These are phyloP conservation scores for Amauroascus verrucosus DNA, from an alignment of 2,329 filamentous ascomycete genomes.

Conservation along the genomic window DNA sequence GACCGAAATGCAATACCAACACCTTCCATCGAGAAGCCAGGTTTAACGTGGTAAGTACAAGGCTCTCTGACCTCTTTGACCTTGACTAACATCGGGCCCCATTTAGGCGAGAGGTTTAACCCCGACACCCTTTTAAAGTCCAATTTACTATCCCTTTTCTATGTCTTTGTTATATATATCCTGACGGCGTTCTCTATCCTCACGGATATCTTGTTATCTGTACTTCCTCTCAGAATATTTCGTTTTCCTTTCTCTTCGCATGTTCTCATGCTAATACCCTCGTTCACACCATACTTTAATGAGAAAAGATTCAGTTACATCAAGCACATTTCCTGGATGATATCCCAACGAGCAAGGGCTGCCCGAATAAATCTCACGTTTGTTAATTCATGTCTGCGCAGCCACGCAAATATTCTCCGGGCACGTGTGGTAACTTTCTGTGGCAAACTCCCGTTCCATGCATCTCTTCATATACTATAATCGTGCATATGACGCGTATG, in stretches of 20 bases:
- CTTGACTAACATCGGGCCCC: not conserved
- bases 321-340: not conserved
- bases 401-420: not conserved
- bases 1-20: conserved; percentile 57
- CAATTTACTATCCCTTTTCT: not conserved
- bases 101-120: not conserved
- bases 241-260: no score
- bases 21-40: conserved; percentile 24
- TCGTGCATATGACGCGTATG: not conserved
- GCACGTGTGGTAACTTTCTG: conserved; percentile 4
- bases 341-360: no score
- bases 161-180: not conserved
- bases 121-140: not conserved
- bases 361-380: not conserved
- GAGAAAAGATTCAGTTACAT: not conserved
- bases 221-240: no score
- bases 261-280: not conserved
- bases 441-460: conserved; percentile 3
- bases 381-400: not conserved
- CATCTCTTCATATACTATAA: not conserved
- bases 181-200: not conserved
- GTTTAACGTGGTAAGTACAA: conserved; percentile 28
- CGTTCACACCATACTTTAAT: not conserved
- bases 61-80: not conserved
- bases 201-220: not conserved